phyloP scores from a whole-genome alignment of 2,329 filamentous ascomycete species.

The Talaromyces funiculosus region DNA sequence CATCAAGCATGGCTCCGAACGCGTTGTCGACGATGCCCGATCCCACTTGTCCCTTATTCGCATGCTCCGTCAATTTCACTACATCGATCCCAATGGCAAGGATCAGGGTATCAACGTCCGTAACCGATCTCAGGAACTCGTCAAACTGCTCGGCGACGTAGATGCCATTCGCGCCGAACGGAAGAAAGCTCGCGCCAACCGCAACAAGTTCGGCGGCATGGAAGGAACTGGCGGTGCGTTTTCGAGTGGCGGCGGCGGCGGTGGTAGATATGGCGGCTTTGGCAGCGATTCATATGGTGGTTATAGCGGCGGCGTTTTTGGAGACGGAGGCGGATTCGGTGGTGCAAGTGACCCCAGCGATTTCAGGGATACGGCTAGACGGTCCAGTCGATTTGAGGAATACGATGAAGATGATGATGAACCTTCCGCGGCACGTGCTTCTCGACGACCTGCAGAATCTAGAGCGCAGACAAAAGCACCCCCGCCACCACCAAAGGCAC shows the following conservation, averaged over 20 bases:
- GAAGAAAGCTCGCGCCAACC: slow-evolving; percentile 85
- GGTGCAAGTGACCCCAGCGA: slow-evolving; percentile 59
- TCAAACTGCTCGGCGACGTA: slow-evolving; percentile 79
- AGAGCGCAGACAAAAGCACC: slow-evolving; percentile 55
- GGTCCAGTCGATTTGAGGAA: slow-evolving; percentile 81
- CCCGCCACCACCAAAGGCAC: slow-evolving; percentile 68
- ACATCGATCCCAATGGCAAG: slow-evolving; percentile 91
- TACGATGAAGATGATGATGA: slow-evolving; percentile 91
- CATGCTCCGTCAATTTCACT: slow-evolving; percentile 98
- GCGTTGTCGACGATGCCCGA: slow-evolving; percentile 93
- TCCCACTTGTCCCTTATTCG: slow-evolving; percentile 92
- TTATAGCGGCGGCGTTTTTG: slow-evolving; percentile 73
- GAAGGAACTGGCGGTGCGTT: slow-evolving; percentile 62
- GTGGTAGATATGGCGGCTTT: slow-evolving; percentile 77
- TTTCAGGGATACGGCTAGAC: slow-evolving; percentile 58
- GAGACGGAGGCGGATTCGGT: slow-evolving; percentile 92
- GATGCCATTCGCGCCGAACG: slow-evolving; percentile 52
- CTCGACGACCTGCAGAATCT: slow-evolving; percentile 39
- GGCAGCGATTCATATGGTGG: slow-evolving; percentile 73
- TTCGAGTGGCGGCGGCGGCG: slow-evolving; percentile 49
- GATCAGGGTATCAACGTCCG: slow-evolving; percentile 97
- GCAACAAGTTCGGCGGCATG: slow-evolving; percentile 92
- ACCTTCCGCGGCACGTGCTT: slow-evolving; percentile 47
- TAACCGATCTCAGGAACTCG: slow-evolving; percentile 91
- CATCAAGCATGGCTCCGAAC: slow-evolving; percentile 95